A percentile compares a stretch with the other conserved stretches of the same genome.
Evolutionary conservation across 768 basidiomycete species (phyloP).

Genomic region (Leccinum subgranulosum): DNA sequence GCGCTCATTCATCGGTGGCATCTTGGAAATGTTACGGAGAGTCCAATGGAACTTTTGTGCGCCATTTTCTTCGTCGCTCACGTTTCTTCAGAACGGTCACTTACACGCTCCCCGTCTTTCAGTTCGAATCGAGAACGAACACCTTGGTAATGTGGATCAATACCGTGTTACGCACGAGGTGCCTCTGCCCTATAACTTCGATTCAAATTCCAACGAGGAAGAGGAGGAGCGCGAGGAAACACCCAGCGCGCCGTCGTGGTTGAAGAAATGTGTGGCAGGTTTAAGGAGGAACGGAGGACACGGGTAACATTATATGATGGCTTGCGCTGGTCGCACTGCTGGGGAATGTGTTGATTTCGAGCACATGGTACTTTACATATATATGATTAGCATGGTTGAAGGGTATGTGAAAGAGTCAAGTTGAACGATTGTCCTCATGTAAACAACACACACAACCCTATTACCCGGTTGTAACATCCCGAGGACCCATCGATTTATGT

Average conservation of each 20-base stretch:
- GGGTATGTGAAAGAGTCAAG: background rate
- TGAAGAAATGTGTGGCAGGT: background rate
- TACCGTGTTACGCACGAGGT: conserved; percentile 88
- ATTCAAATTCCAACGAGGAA: conserved; percentile 45
- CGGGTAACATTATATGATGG: background rate
- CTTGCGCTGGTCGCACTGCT: background rate
- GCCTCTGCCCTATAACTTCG: conserved; percentile 67
- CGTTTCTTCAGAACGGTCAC: background rate
- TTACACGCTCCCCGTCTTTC: background rate
- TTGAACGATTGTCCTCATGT: background rate
- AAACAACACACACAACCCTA: background rate
- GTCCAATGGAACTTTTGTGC: conserved; percentile 92
- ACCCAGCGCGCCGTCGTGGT: background rate
- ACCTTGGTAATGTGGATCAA: conserved; percentile 92
- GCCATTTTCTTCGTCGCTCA: conserved; percentile 21
- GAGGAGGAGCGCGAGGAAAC: conserved; percentile 42
- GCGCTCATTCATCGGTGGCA: conserved; percentile 63
- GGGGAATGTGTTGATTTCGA: background rate
- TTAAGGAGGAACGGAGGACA: background rate
- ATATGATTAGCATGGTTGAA: background rate
- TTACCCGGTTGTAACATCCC: background rate
- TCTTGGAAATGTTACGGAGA: conserved; percentile 75
- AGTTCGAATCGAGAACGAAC: conserved; percentile 88
- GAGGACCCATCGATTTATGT: background rate
- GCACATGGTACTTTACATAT: background rate